phyloP scores from a whole-genome alignment of 2,329 filamentous ascomycete genomes.

The Talaromyces rugulosus region DNA sequence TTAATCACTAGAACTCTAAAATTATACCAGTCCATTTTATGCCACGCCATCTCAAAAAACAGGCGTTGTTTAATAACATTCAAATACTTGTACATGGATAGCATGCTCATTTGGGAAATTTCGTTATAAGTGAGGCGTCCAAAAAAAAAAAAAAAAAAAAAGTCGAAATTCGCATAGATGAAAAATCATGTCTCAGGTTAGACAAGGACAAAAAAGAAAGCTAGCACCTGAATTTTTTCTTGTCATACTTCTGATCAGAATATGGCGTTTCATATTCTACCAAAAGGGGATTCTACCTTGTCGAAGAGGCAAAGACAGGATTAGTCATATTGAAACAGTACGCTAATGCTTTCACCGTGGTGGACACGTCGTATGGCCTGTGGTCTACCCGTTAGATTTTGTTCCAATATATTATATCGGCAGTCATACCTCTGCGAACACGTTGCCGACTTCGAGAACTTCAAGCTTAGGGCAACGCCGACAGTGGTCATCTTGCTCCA shows the following conservation, averaged over 20 bases:
- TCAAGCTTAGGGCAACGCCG: slow-evolving; percentile 80
- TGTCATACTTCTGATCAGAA: neutral
- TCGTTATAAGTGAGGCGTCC: neutral
- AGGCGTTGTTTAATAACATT: slow-evolving; percentile 12
- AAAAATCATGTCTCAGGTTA: slow-evolving; percentile 8
- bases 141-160: neutral
- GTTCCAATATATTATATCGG: neutral
- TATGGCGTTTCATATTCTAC: neutral
- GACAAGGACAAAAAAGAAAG: neutral
- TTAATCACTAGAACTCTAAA: slow-evolving; percentile 4
- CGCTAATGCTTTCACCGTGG: slow-evolving; percentile 95
- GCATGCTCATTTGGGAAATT: slow-evolving; percentile 14
- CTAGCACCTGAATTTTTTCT: slow-evolving; percentile 15
- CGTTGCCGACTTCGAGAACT: slow-evolving; percentile 79
- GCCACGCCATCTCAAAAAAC: slow-evolving; percentile 13
- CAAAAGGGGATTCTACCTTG: neutral
- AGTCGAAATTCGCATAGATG: slow-evolving; percentile 6
- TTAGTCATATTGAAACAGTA: slow-evolving; percentile 81
- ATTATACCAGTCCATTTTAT: neutral
- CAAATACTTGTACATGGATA: slow-evolving; percentile 22
- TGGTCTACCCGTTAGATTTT: neutral
- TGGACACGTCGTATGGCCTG: slow-evolving; percentile 88
- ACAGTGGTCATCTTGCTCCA: slow-evolving; percentile 80
- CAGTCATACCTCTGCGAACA: slow-evolving; percentile 73
- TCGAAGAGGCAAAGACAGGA: neutral